Evolutionary conservation across 805 yeast species (phyloP), one percentile per base, ranked within the genome.

Genomic region (Starmerella vaccinii): DNA sequence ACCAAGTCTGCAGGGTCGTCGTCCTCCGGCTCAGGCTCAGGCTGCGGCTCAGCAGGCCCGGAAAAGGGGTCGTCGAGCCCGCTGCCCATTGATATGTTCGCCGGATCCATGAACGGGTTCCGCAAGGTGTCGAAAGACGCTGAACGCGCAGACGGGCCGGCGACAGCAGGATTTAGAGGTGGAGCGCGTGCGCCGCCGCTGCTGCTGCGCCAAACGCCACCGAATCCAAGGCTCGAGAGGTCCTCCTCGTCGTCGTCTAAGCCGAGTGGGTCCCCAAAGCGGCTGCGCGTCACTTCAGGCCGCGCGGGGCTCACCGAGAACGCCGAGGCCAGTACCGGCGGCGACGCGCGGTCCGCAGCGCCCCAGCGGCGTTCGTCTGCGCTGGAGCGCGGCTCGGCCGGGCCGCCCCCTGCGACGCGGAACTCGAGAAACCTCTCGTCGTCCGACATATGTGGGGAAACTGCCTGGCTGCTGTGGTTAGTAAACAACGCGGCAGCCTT

Each of bases 351-450:
- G 38, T 13, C 38, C 22, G 8, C 35, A 12, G 22, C 29, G 38
- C 30, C 46, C 46, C 24, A 19, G 6, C 29, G 45, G 16, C 24
- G 19, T 16, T 26, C 6, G 10, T 16, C 13, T 8, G 22, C 8
- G 30, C 22, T 30, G 18, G 16, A 23, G 19, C 32, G 23, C 21
- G 21, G 22, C 10, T 27, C 46, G 54, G 54, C 43, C 19, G 53
- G 50, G 27, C 42, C 37, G 23, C 56, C 58, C 23, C 55, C 56
- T 32, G 65, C 64, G 6, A 69, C 57, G 35, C 63, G 60, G 59
- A 71, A 71, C 58, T 69, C 73, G 33, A 69, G 64, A 48, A 59
- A 65, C 18, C 61, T 64, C 33, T 57, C 65, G 6, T 61, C 66
- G 13, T 56, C 61, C 21, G 56, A 45, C 55, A 56, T 54, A 16